phyloP scores from a whole-genome alignment of 805 yeast species.

The Scheffersomyces lignosus region DNA sequence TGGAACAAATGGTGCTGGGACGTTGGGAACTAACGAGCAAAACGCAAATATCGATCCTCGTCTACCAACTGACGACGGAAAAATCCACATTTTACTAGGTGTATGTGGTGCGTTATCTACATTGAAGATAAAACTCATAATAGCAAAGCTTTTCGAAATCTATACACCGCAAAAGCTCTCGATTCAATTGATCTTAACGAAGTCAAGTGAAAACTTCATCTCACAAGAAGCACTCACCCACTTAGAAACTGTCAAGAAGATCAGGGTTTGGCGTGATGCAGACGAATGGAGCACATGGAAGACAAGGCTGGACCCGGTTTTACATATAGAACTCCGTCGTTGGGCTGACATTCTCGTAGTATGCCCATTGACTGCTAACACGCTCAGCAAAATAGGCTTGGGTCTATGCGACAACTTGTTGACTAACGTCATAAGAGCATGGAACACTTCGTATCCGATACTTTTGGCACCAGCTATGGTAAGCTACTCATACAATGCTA shows the following conservation, averaged over 20 bases:
- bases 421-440: constrained; percentile 88
- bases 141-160: constrained; percentile 51
- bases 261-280: constrained; percentile 55
- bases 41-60: constrained; percentile 59
- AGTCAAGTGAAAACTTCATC: constrained; percentile 53
- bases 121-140: constrained; percentile 52
- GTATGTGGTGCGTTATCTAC: constrained; percentile 60
- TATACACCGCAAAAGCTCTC: constrained; percentile 50
- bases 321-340: constrained; percentile 90
- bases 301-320: constrained; percentile 80
- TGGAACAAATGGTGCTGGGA: constrained; percentile 9
- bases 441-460: constrained; percentile 92
- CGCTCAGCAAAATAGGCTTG: constrained; percentile 82
- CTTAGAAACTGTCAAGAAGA: constrained; percentile 40
- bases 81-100: constrained; percentile 54
- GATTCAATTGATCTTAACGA: constrained; percentile 55
- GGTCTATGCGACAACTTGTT: constrained; percentile 92
- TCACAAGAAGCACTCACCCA: constrained; percentile 43
- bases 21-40: constrained; percentile 28
- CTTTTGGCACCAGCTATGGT: constrained; percentile 96
- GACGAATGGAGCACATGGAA: constrained; percentile 79
- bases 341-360: constrained; percentile 95
- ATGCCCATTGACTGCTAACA: constrained; percentile 94
- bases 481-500: constrained; percentile 85
- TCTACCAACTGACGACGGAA: constrained; percentile 60